Conservation (phyloP, 2,329 filamentous ascomycete genomes). For the Phyllosticta ampelicida region DNA sequence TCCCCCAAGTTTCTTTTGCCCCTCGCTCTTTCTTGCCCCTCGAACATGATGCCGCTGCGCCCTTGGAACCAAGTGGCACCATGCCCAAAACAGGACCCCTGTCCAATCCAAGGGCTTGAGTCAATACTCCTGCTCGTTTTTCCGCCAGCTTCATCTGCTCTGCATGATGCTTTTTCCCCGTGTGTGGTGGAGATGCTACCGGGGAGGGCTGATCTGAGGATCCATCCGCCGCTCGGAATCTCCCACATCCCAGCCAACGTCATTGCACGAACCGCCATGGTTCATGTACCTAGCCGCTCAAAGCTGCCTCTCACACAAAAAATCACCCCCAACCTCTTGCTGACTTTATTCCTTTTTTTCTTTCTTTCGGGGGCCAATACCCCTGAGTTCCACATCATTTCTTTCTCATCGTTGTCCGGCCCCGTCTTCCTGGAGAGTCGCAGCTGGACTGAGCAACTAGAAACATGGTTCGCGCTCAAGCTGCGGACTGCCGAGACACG, state of each 20-base stretch:
- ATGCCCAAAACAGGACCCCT: slow-evolving; percentile 6
- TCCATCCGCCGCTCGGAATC: neutral
- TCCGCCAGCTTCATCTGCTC: neutral
- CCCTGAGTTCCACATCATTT: neutral
- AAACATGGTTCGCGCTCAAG: neutral
- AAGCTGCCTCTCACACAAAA: too few species aligned
- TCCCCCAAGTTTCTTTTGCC: slow-evolving; percentile 13
- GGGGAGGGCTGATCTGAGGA: neutral
- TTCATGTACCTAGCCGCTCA: neutral
- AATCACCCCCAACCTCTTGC: too few species aligned
- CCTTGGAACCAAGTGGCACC: slow-evolving; percentile 17
- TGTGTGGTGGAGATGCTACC: neutral
- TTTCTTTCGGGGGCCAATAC: neutral
- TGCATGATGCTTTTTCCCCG: neutral
- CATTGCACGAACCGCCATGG: neutral
- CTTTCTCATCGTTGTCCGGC: neutral
- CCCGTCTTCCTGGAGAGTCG: neutral
- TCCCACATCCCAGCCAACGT: neutral
- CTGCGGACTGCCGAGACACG: neutral
- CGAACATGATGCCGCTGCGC: slow-evolving; percentile 16
- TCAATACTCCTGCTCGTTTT: neutral
- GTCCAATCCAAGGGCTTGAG: neutral
- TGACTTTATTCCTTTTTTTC: neutral
- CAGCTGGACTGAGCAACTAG: neutral
- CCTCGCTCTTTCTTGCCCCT: slow-evolving; percentile 10